Base-by-base conservation (phyloP, 305 asterid species). In the Fraxinus xanthoxyloides region DNA sequence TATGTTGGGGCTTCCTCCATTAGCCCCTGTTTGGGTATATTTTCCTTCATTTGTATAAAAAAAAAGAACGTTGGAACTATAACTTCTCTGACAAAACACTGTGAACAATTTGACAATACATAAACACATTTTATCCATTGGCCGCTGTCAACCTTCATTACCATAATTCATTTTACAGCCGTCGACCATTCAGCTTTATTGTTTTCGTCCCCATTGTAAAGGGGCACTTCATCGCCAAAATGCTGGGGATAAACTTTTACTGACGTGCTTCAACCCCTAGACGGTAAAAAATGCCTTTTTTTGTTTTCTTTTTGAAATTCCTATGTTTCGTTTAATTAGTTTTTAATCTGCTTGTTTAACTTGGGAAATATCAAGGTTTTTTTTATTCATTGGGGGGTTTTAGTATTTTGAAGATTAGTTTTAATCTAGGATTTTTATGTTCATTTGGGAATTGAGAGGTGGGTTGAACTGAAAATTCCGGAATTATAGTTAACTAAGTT, bases 201-300 rank as follows among this genome's bases (percentile, higher is more conserved):
- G 69, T 40, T 43, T 67, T 78, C 85, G 80, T 76, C 82, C 77
- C 79, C 80, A 65, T 82, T 2, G 73, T 65, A 26, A 2, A 65
- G 73, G 34, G 73, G 40, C 78, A 48, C 77, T 79, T 81, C 76
- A 32, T 69, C 78, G 48, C 78, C 77, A 43, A 86, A 83, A 83
- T 84, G 90, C 69, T 87, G 87, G 77, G 85, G 89, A 40, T 63
- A 65, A 77, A 77, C 79, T 76, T 61, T 63, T 26, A 87, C 85
- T 89, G 67, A 83, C 83, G 82, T 81, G 82, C 78, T 80, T 85
- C 61, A 83, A 74, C 70, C 21, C 63, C 76, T 78, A 76, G 63
- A 81, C 85, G 70, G 83, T 88, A 82, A 40, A 26, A 77, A 85
- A 79, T 84, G 23, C 77, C 17, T 72, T 24, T 73, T 80, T 77